Evolutionary conservation across 257 asterid species (phyloP).

Genomic region (Salvia miltiorrhiza): DNA sequence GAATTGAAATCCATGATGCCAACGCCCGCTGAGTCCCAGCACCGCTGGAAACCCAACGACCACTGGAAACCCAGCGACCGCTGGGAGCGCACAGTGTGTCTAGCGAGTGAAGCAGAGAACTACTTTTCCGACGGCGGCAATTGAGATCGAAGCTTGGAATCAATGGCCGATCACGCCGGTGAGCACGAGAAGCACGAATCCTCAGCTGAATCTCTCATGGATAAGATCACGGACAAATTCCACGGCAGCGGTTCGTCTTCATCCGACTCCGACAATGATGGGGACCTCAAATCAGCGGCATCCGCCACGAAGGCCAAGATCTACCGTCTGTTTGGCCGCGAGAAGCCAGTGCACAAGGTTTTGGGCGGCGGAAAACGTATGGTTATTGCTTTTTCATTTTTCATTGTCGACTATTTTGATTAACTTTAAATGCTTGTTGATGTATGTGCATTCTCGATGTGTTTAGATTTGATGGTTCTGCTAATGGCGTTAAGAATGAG

Average conservation of each 20-base stretch:
- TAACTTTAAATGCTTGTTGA: not conserved
- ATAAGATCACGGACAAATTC: constrained; percentile 67
- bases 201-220: constrained; percentile 55
- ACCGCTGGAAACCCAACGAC: too few species aligned
- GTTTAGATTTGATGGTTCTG: not conserved
- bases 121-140: constrained; percentile 26
- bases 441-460: not conserved
- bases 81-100: not conserved
- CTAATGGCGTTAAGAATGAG: not conserved
- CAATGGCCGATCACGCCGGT: constrained; percentile 51
- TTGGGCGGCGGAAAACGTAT: constrained; percentile 94
- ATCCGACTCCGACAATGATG: constrained; percentile 68
- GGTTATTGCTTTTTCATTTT: not conserved
- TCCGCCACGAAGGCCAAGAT: constrained; percentile 54
- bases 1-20: too few species aligned
- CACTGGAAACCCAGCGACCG: too few species aligned
- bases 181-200: constrained; percentile 51
- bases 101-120: not conserved
- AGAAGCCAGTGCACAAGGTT: constrained; percentile 75
- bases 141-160: constrained; percentile 32
- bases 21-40: too few species aligned
- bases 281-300: constrained; percentile 41
- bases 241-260: constrained; percentile 71
- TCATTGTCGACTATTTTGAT: not conserved
- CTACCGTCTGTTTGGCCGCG: constrained; percentile 92